These are phyloP conservation scores for Achaetomiella virescens DNA, from an alignment of 495 filamentous ascomycete species.

Conservation along the genomic window DNA sequence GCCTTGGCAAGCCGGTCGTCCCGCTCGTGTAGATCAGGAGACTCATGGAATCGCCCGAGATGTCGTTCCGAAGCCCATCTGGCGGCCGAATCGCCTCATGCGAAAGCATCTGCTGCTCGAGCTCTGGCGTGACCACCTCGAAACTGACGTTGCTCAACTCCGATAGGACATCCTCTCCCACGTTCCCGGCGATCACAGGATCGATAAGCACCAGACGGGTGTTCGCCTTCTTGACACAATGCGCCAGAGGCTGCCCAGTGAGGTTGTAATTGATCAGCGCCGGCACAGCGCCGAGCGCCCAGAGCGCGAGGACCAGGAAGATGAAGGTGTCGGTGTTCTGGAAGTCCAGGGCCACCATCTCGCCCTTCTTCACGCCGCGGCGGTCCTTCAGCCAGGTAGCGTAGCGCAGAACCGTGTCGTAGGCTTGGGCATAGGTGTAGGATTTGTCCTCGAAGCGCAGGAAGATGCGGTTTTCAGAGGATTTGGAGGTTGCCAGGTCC, in stretches of 20 bases:
- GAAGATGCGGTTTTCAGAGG: constrained; percentile 52
- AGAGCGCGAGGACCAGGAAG: constrained; percentile 79
- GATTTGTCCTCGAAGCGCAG: constrained; percentile 67
- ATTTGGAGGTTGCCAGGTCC: constrained; percentile 51
- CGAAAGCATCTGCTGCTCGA: constrained; percentile 55
- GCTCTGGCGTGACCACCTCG: constrained; percentile 54
- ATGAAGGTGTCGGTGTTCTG: constrained; percentile 79
- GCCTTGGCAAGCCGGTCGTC: constrained; percentile 64
- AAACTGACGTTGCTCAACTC: constrained; percentile 47
- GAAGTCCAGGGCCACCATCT: constrained; percentile 85
- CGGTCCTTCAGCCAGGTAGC: constrained; percentile 72
- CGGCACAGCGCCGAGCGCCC: constrained; percentile 83
- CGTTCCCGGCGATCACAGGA: constrained; percentile 49
- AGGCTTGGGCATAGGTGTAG: constrained; percentile 79
- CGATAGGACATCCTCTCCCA: constrained; percentile 42
- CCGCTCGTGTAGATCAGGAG: constrained; percentile 72
- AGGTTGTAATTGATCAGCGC: constrained; percentile 96
- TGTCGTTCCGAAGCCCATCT: constrained; percentile 52
- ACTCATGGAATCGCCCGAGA: constrained; percentile 52
- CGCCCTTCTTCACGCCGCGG: constrained; percentile 62
- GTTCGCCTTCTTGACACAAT: constrained; percentile 69
- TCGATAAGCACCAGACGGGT: constrained; percentile 71
- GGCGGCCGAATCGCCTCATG: constrained; percentile 55
- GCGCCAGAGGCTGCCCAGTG: constrained; percentile 63
- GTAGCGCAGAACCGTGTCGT: constrained; percentile 68